These are phyloP conservation scores for Fusarium continuum DNA, from an alignment of 2,329 filamentous ascomycete genomes.

Conservation along the genomic window DNA sequence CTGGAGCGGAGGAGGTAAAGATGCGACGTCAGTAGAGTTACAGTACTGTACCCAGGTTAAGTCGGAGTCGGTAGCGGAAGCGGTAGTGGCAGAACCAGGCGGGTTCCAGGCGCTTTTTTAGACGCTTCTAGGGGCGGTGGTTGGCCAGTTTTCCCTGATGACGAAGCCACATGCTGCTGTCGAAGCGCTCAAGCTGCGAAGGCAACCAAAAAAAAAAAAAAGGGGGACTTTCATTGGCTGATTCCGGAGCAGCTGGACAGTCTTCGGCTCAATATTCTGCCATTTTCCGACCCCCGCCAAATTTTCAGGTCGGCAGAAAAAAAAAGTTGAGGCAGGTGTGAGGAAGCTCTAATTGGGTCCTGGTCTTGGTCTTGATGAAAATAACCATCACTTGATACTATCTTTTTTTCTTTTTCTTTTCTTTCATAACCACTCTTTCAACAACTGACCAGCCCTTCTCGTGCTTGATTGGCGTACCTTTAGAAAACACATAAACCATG, in stretches of 20 bases:
- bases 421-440: background rate
- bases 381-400: conserved; percentile 12
- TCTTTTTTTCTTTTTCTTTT: conserved; percentile 9
- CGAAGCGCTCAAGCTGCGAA: conserved; percentile 1
- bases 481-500: conserved; percentile 6
- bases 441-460: background rate
- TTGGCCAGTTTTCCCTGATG: conserved; percentile 38
- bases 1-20: conserved; percentile 35
- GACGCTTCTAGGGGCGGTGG: conserved; percentile 38
- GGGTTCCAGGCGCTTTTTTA: conserved; percentile 20
- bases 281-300: conserved; percentile 44
- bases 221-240: conserved; percentile 13
- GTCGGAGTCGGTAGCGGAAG: conserved; percentile 18
- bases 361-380: conserved; percentile 16
- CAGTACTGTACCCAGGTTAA: background rate
- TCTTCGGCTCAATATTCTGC: conserved; percentile 4
- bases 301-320: conserved; percentile 46
- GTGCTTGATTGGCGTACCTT: background rate
- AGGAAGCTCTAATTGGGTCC: conserved; percentile 31
- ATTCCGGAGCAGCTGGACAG: background rate
- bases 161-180: conserved; percentile 37
- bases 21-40: conserved; percentile 30
- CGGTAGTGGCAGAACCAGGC: conserved; percentile 11
- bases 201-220: too few species aligned
- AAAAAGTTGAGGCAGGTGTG: conserved; percentile 37